phyloP scores from a whole-genome alignment of 2,329 filamentous ascomycete genomes.

The Fonsecaea pugnacius region DNA sequence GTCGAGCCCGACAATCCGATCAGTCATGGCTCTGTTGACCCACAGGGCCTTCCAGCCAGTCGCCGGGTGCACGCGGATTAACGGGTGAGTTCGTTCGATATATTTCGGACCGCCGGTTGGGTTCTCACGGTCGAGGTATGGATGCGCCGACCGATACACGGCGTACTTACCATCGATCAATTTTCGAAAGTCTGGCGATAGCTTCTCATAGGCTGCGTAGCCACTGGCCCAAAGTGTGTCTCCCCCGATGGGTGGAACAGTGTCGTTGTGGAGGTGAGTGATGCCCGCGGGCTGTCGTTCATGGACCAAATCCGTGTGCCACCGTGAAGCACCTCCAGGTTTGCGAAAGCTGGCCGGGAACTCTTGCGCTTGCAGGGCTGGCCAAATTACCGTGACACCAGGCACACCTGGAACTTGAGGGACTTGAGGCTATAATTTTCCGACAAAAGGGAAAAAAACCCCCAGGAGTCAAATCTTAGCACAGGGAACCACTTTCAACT shows the following conservation, averaged over 20 bases:
- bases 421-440: slow-evolving; percentile 63
- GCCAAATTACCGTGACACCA: slow-evolving; percentile 63
- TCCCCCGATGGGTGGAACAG: slow-evolving; percentile 52
- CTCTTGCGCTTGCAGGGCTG: slow-evolving; percentile 57
- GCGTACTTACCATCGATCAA: slow-evolving; percentile 42
- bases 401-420: slow-evolving; percentile 55
- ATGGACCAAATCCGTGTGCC: slow-evolving; percentile 62
- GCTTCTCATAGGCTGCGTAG: slow-evolving; percentile 60
- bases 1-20: slow-evolving; percentile 38
- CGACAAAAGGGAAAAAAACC: slow-evolving; percentile 45
- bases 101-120: slow-evolving; percentile 55
- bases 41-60: slow-evolving; percentile 39
- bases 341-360: slow-evolving; percentile 69
- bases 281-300: slow-evolving; percentile 60
- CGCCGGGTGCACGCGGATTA: slow-evolving; percentile 58
- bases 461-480: slow-evolving; percentile 53
- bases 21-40: slow-evolving; percentile 36
- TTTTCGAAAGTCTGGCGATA: slow-evolving; percentile 48
- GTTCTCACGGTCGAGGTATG: slow-evolving; percentile 61
- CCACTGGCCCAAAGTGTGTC: slow-evolving; percentile 58
- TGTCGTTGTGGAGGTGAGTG: slow-evolving; percentile 57
- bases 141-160: slow-evolving; percentile 47
- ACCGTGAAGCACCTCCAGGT: slow-evolving; percentile 58
- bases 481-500: slow-evolving; percentile 50
- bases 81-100: slow-evolving; percentile 48